Conservation (phyloP, 768 basidiomycete species). For the Phylloporus scabripes region DNA sequence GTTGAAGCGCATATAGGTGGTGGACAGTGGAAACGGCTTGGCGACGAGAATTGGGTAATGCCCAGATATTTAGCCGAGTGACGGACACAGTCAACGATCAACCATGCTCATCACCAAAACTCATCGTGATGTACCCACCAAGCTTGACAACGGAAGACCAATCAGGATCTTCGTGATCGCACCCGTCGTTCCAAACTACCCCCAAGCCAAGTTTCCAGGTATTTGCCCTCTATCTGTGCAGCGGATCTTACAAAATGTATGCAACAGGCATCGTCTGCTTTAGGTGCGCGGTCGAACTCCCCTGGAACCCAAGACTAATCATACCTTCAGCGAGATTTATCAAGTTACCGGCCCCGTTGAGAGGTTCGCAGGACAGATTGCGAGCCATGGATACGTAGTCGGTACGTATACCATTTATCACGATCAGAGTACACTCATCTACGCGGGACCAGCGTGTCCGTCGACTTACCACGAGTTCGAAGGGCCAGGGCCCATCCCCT, state of each 20-base stretch:
- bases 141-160: slow-evolving; percentile 55
- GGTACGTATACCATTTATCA: slow-evolving; percentile 40
- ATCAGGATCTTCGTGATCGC: slow-evolving; percentile 82
- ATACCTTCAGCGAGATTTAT: slow-evolving; percentile 76
- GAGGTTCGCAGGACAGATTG: slow-evolving; percentile 83
- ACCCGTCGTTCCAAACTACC: slow-evolving; percentile 75
- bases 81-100: slow-evolving; percentile 6
- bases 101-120: slow-evolving; percentile 81
- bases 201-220: slow-evolving; percentile 90
- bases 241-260: neutral
- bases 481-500: slow-evolving; percentile 82
- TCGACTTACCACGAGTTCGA: slow-evolving; percentile 91
- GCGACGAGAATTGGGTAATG: too few relatives aligned
- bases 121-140: slow-evolving; percentile 70
- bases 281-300: slow-evolving; percentile 42
- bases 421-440: neutral
- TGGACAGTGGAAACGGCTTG: neutral
- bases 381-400: slow-evolving; percentile 79
- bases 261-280: slow-evolving; percentile 70
- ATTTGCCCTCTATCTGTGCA: slow-evolving; percentile 1
- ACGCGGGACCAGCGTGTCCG: slow-evolving; percentile 54
- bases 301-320: neutral
- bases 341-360: slow-evolving; percentile 97
- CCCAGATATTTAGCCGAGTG: neutral
- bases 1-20: neutral